A percentile compares a stretch with the other conserved stretches of the same genome.
Conservation (phyloP, 2,329 filamentous ascomycete genomes). For the Diaporthe sp. region DNA sequence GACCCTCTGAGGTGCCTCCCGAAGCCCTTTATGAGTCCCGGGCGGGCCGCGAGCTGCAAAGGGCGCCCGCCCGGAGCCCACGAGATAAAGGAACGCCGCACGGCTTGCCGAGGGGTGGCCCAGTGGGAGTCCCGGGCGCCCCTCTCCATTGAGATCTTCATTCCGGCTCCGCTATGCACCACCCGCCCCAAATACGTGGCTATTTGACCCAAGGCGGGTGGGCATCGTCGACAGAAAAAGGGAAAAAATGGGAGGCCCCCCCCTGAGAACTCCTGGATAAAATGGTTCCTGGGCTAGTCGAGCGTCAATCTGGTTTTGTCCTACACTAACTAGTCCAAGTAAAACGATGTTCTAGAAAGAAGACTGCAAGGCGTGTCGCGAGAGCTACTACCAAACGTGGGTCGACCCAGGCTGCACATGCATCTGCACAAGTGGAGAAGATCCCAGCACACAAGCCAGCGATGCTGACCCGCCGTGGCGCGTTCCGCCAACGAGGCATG, state of each 20-base stretch:
- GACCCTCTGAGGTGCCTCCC: not conserved
- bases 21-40: not conserved
- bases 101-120: conserved; percentile 10
- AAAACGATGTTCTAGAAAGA: conserved; percentile 6
- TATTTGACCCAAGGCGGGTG: not conserved
- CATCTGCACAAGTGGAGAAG: conserved; percentile 1
- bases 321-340: not conserved
- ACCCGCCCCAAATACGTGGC: not conserved
- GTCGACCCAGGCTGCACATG: not conserved
- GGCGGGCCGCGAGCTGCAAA: not conserved
- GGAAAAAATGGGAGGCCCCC: not conserved
- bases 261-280: not conserved
- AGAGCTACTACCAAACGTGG: not conserved
- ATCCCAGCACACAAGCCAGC: not conserved
- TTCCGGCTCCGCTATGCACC: conserved; percentile 18
- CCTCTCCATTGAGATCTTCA: conserved; percentile 30
- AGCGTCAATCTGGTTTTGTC: not conserved
- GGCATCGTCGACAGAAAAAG: not conserved
- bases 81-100: conserved; percentile 22
- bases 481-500: conserved; percentile 16
- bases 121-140: conserved; percentile 4
- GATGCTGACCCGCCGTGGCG: conserved; percentile 29
- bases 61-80: not conserved
- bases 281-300: not conserved
- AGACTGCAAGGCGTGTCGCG: not conserved